A percentile compares a stretch with the other conserved stretches of the same genome.
These are phyloP conservation scores for Pseudogymnoascus sp. DNA, from an alignment of 2,329 filamentous ascomycete species.

Conservation along the genomic window DNA sequence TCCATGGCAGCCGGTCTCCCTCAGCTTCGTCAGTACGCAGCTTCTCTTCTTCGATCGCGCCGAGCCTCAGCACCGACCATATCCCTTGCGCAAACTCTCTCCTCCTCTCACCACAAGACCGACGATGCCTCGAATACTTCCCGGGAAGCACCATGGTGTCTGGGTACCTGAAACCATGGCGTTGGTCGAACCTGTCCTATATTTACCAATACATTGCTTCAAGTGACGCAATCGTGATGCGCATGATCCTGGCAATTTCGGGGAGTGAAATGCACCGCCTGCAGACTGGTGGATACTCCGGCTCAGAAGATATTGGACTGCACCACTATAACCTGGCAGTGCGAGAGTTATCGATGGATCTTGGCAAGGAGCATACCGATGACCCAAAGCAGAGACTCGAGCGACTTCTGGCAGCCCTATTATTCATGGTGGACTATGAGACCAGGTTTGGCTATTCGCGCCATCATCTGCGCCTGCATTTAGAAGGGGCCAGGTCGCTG, in stretches of 20 bases:
- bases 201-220: conserved; percentile 31
- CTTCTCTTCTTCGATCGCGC: conserved; percentile 19
- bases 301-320: not conserved
- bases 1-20: not conserved
- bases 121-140: conserved; percentile 30
- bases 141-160: conserved; percentile 29
- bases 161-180: conserved; percentile 33
- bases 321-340: conserved; percentile 1
- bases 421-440: conserved; percentile 3
- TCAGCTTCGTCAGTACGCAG: conserved; percentile 20
- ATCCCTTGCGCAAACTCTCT: conserved; percentile 31
- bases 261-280: conserved; percentile 31
- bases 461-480: not conserved
- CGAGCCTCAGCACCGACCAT: conserved; percentile 11
- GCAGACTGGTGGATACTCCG: not conserved
- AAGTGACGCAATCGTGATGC: conserved; percentile 32
- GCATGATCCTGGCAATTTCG: conserved; percentile 33
- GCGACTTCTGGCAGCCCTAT: not conserved
- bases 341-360: not conserved
- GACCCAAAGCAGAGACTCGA: conserved; percentile 10
- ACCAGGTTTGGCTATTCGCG: conserved; percentile 1
- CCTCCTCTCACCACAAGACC: conserved; percentile 29
- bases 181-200: conserved; percentile 33
- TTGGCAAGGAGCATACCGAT: conserved; percentile 1
- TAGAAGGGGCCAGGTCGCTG: not conserved